Base-by-base conservation (phyloP, 1,139 yeast genomes). In the Petasospora rhodanensis region DNA sequence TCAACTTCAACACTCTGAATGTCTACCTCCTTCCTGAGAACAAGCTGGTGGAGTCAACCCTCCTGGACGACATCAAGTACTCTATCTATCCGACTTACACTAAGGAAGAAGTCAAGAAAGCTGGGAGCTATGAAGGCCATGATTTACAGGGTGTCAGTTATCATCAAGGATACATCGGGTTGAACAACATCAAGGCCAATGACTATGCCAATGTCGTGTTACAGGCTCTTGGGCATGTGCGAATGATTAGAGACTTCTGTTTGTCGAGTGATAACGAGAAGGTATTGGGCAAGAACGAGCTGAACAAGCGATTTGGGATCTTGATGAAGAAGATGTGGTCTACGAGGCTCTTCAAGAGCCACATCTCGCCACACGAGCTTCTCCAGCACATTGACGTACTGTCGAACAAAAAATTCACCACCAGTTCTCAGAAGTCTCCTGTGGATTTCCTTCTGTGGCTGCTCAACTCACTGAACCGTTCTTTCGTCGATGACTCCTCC, bases 311-410 rank as follows among this genome's bases (percentile, higher is more conserved):
- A 40, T 54, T 76, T 28, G 61, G 72, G 2, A 43, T 66, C n/a
- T 54, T 81, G 18, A 49, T 72, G 1, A 65, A 80, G 37, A 79
- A 77, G 41, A 32, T 80, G 6, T 84, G 91, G 91, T 79, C 79
- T 6, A 62, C 70, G 1, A 58, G 60, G 26, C 61, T 82, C 16
- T 77, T 76, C 53, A 71, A 71, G 40, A 56, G 67, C 3, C 86
- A 80, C 50, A 65, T 81, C 2, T 76, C 91, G 0, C 81, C 87
- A 1, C 81, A 75, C 47, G 85, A 78, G 32, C 59, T 83, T 11
- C 54, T 79, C 31, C 78, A 75, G 42, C 60, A 58, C 35, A 56
- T 79, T 2, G 56, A 70, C 1, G 46, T 57, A 1, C 38, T 51
- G 13, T 66, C 79, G 1, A 64, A 66, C 29, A 68, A 67, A 38